These are phyloP conservation scores for Rhodotorula kratochvilovae DNA, from an alignment of 768 basidiomycete genomes.

Conservation along the genomic window DNA sequence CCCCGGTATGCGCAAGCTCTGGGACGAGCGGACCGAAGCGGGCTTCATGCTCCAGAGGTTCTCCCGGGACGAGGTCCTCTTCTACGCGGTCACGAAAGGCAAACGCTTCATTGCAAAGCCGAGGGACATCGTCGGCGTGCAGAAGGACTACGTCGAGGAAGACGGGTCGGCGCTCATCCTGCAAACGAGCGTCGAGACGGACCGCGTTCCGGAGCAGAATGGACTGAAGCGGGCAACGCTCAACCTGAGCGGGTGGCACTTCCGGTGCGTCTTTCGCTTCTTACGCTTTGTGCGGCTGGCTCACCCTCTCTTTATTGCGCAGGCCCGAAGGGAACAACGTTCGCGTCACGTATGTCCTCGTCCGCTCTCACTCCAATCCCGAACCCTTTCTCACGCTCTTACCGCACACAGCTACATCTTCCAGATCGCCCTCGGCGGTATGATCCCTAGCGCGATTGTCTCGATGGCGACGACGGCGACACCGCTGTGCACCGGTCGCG, in stretches of 20 bases:
- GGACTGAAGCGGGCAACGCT: slow-evolving; percentile 15
- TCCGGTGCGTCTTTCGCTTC: neutral
- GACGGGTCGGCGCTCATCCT: slow-evolving; percentile 20
- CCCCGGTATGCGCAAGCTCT: slow-evolving; percentile 25
- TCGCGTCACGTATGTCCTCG: slow-evolving; percentile 13
- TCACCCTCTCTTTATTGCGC: too few relatives aligned
- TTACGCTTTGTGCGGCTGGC: too few relatives aligned
- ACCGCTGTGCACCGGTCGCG: slow-evolving; percentile 11
- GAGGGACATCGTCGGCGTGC: slow-evolving; percentile 26
- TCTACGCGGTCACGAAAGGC: slow-evolving; percentile 27
- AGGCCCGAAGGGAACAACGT: slow-evolving; percentile 30
- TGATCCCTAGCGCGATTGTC: slow-evolving; percentile 14
- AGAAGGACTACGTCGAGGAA: slow-evolving; percentile 18
- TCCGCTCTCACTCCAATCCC: too few relatives aligned
- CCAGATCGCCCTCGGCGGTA: slow-evolving; percentile 16
- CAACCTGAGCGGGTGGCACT: slow-evolving; percentile 25
- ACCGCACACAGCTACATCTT: slow-evolving; percentile 17
- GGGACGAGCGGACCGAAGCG: slow-evolving; percentile 16
- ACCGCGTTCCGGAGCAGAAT: slow-evolving; percentile 8
- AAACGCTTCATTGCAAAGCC: slow-evolving; percentile 22
- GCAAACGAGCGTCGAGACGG: slow-evolving; percentile 18
- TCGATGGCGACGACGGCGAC: slow-evolving; percentile 16
- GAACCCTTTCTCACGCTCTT: too few relatives aligned
- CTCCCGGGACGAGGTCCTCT: slow-evolving; percentile 21
- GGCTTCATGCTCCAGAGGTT: slow-evolving; percentile 9